phyloP scores from a whole-genome alignment of 176 grass and related monocot species.

The Juncus effusus region DNA sequence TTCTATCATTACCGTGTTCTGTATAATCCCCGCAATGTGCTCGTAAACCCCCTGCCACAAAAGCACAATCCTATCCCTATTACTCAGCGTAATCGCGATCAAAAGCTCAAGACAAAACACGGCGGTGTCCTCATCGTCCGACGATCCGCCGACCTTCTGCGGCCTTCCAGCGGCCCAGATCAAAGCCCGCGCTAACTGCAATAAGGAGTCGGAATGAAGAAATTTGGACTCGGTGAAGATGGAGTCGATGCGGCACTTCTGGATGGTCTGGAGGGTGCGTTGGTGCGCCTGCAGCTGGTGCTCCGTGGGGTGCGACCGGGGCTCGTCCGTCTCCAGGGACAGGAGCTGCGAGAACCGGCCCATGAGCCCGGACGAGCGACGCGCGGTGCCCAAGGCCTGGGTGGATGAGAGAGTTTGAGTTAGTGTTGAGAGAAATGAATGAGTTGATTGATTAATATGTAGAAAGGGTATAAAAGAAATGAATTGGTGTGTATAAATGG shows the following conservation, averaged over 20 bases:
- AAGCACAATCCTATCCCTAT: conserved; percentile 84
- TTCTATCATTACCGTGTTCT: conserved; percentile 70
- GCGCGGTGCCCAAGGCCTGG: conserved; percentile 64
- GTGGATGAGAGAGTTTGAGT: neutral
- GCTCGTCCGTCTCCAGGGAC: conserved; percentile 96
- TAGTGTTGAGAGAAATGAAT: neutral
- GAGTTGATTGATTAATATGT: too few species aligned
- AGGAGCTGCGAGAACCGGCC: conserved; percentile 96
- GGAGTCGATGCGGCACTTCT: conserved; percentile 89
- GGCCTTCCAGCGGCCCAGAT: conserved; percentile 89
- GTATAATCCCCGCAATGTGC: conserved; percentile 93
- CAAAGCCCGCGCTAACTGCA: conserved; percentile 86
- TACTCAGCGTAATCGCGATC: conserved; percentile 89
- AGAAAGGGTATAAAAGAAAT: too few species aligned
- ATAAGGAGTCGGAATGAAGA: conserved; percentile 75
- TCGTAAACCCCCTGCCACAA: conserved; percentile 97
- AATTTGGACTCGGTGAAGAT: conserved; percentile 98
- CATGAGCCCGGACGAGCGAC: conserved; percentile 95
- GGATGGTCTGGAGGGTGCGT: conserved; percentile 91
- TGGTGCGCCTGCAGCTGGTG: conserved; percentile 96
- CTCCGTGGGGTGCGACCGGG: conserved; percentile 87
- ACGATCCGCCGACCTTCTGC: conserved; percentile 70
- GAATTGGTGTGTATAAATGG: too few species aligned
- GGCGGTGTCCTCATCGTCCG: conserved; percentile 93
- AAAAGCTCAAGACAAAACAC: conserved; percentile 97